These are phyloP conservation scores for Cryphonectria naterciae DNA, from an alignment of 2,329 filamentous ascomycete species.

Conservation along the genomic window DNA sequence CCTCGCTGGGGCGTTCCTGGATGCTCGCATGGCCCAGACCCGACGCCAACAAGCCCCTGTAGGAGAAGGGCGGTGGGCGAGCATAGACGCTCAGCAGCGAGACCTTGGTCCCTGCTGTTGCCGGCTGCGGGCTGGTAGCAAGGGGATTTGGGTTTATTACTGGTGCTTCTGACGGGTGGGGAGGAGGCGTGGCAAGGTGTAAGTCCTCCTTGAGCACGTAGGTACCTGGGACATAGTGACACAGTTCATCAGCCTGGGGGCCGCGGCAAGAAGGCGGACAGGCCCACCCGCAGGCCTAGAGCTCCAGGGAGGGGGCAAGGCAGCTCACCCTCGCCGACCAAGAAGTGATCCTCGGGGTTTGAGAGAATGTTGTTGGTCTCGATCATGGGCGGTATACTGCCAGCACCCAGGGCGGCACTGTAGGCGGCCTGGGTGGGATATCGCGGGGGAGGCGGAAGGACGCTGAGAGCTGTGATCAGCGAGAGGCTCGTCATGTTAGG, in stretches of 20 bases:
- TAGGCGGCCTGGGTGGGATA: constrained; percentile 77
- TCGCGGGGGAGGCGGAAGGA: constrained; percentile 83
- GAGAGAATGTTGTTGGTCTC: constrained; percentile 92
- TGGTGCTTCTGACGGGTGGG: constrained; percentile 91
- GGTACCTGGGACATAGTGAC: constrained; percentile 61
- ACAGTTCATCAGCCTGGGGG: constrained; percentile 18
- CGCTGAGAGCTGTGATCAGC: constrained; percentile 53
- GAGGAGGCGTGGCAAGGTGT: constrained; percentile 89
- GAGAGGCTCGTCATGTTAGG: constrained; percentile 28
- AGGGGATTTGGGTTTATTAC: constrained; percentile 88
- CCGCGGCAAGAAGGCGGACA: background rate
- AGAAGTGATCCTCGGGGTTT: constrained; percentile 85
- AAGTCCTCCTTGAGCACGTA: constrained; percentile 91
- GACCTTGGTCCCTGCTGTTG: constrained; percentile 81
- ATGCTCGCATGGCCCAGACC: constrained; percentile 56
- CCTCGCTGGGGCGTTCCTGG: constrained; percentile 65
- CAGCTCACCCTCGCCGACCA: constrained; percentile 83
- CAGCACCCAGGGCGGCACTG: constrained; percentile 71
- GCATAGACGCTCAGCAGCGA: constrained; percentile 75
- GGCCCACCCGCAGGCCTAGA: constrained; percentile 7
- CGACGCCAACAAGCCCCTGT: constrained; percentile 56
- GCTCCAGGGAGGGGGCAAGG: background rate
- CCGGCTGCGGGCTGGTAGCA: constrained; percentile 81
- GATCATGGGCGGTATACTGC: constrained; percentile 73
- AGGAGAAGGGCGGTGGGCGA: constrained; percentile 59